Conservation (phyloP, 148 eudicot species). For the Chenopodium quinoa region DNA sequence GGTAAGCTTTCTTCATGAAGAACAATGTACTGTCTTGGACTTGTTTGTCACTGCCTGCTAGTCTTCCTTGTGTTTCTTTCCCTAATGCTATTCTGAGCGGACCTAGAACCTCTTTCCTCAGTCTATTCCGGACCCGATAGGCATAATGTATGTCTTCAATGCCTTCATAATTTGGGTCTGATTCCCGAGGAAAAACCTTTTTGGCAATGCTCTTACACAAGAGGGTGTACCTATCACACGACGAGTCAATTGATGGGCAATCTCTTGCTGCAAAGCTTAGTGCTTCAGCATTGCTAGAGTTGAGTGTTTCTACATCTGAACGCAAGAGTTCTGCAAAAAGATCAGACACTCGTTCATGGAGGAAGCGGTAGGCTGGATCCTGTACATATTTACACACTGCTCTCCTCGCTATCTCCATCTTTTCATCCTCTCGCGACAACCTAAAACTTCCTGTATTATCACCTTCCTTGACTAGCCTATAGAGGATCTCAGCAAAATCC, state of each 20-base stretch:
- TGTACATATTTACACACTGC: constrained; percentile 19
- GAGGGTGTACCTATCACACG: constrained; percentile 18
- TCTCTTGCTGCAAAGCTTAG: constrained; percentile 21
- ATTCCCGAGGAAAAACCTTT: constrained; percentile 26
- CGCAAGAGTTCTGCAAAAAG: constrained; percentile 21
- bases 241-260: constrained; percentile 20
- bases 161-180: constrained; percentile 4
- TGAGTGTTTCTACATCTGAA: constrained; percentile 11
- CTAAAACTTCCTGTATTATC: neutral
- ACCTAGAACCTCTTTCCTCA: constrained; percentile 21
- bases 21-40: constrained; percentile 2
- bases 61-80: neutral
- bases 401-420: constrained; percentile 4
- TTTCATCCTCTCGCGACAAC: neutral
- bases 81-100: constrained; percentile 15
- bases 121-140: constrained; percentile 18
- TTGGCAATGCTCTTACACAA: constrained; percentile 23
- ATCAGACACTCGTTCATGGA: constrained; percentile 26
- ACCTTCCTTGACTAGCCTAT: neutral
- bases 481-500: constrained; percentile 21
- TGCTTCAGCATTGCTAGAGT: neutral
- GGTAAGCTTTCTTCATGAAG: constrained; percentile 23
- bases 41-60: neutral
- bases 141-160: constrained; percentile 17
- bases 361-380: constrained; percentile 21